A percentile compares a stretch with the other conserved stretches of the same genome.
phyloP scores from a whole-genome alignment of 345 rosid genomes.

The Euclidium syriacum region DNA sequence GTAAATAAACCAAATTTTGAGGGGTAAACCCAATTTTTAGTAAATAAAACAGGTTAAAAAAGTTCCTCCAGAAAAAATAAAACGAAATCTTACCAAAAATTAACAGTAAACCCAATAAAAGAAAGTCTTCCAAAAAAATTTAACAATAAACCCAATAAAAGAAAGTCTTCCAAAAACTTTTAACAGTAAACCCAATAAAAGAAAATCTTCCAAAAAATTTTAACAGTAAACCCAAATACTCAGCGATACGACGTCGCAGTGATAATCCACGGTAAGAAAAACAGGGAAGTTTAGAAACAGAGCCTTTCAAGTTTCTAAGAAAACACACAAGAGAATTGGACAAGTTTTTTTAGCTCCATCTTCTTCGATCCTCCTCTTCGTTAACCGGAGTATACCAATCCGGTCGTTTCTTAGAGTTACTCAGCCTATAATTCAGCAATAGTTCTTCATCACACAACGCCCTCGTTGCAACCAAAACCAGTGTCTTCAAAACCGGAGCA shows the following conservation, averaged over 20 bases:
- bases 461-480: conserved; percentile 79
- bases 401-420: conserved; percentile 74
- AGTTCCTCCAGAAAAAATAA: no score
- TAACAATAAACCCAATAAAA: no score
- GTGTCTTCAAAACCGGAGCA: conserved; percentile 51
- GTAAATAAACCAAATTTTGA: no score
- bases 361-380: conserved; percentile 87
- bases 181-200: not conserved
- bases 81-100: no score
- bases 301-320: not conserved
- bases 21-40: no score
- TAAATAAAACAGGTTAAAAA: no score
- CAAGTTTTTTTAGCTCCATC: conserved; percentile 76
- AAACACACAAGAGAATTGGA: not conserved
- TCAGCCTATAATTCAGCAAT: conserved; percentile 76
- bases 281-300: not conserved
- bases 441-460: conserved; percentile 66
- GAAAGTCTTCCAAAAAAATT: no score
- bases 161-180: not conserved
- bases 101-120: no score
- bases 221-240: not conserved
- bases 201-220: not conserved
- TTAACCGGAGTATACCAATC: conserved; percentile 88
- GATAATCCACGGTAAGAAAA: not conserved
- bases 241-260: not conserved